These are phyloP conservation scores for Vanrija sp. DNA, from an alignment of 1,284 basidiomycete genomes.

Conservation along the genomic window DNA sequence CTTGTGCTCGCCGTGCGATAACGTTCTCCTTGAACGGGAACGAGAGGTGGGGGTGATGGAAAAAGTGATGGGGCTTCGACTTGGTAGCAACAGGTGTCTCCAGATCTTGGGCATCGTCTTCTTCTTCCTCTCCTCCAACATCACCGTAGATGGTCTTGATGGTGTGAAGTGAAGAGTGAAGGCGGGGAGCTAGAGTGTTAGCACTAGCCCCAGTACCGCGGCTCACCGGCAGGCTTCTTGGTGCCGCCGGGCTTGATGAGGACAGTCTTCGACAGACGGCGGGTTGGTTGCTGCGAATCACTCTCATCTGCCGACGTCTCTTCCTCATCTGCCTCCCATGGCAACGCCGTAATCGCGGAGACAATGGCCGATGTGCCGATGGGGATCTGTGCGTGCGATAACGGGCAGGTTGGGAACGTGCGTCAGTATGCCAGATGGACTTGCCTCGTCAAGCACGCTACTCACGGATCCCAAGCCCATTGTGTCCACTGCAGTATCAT, in stretches of 20 bases:
- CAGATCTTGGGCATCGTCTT: not conserved
- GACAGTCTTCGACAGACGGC: not conserved
- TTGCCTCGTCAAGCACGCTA: too few relatives aligned
- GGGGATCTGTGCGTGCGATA: slow-evolving; percentile 26
- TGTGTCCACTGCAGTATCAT: not conserved
- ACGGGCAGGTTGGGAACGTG: not conserved
- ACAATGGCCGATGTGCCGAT: slow-evolving; percentile 46
- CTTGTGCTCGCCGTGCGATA: slow-evolving; percentile 34
- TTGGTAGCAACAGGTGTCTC: not conserved
- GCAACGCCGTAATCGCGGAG: slow-evolving; percentile 41
- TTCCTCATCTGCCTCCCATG: slow-evolving; percentile 33
- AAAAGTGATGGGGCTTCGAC: not conserved
- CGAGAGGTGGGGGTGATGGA: not conserved
- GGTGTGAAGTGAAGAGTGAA: slow-evolving; percentile 42
- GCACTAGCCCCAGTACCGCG: not conserved
- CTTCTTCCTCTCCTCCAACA: slow-evolving; percentile 18
- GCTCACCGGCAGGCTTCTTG: slow-evolving; percentile 10
- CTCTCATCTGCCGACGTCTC: not conserved
- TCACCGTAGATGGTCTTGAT: slow-evolving; percentile 20
- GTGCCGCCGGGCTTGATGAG: not conserved
- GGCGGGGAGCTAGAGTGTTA: slow-evolving; percentile 17
- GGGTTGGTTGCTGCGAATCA: too few relatives aligned
- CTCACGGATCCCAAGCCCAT: not conserved
- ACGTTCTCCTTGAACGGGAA: slow-evolving; percentile 45
- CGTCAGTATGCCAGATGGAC: not conserved